phyloP scores from a whole-genome alignment of 2,329 filamentous ascomycete genomes.

The Monosporascus cannonballus region DNA sequence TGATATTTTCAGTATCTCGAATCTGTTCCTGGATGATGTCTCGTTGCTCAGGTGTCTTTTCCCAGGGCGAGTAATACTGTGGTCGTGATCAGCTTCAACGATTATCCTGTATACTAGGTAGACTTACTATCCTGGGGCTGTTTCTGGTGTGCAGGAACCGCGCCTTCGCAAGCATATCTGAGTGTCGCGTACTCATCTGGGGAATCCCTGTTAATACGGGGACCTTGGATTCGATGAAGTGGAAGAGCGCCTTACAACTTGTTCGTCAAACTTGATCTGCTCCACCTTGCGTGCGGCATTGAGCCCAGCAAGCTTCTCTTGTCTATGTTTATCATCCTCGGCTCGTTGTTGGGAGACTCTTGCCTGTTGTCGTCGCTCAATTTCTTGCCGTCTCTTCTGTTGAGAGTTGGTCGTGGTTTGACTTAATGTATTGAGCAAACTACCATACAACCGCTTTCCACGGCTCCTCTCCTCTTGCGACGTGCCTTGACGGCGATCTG shows the following conservation, averaged over 20 bases:
- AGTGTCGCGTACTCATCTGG: constrained; percentile 70
- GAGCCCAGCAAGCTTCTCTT: constrained; percentile 59
- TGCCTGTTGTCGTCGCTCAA: constrained; percentile 75
- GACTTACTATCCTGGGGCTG: constrained; percentile 67
- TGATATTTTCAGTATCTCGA: constrained; percentile 53
- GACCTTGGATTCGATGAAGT: neutral
- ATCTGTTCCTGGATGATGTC: constrained; percentile 66
- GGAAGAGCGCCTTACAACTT: constrained; percentile 53
- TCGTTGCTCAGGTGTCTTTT: constrained; percentile 63
- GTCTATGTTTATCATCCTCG: constrained; percentile 62
- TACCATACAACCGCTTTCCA: constrained; percentile 80
- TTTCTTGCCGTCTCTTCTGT: constrained; percentile 69
- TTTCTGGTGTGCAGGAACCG: constrained; percentile 66
- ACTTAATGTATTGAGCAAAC: constrained; percentile 70
- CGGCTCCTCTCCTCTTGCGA: constrained; percentile 72
- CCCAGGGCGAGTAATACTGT: constrained; percentile 84
- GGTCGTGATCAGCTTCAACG: constrained; percentile 2
- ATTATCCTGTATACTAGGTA: neutral
- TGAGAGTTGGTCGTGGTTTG: constrained; percentile 58
- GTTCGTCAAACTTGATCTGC: constrained; percentile 69
- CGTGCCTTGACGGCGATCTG: constrained; percentile 35
- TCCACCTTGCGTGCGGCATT: constrained; percentile 56
- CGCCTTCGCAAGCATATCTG: constrained; percentile 64
- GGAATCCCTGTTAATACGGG: constrained; percentile 16
- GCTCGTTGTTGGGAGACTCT: constrained; percentile 66